Conservation (phyloP, 2,329 filamentous ascomycete species). For the Paecilomyces formosus region DNA sequence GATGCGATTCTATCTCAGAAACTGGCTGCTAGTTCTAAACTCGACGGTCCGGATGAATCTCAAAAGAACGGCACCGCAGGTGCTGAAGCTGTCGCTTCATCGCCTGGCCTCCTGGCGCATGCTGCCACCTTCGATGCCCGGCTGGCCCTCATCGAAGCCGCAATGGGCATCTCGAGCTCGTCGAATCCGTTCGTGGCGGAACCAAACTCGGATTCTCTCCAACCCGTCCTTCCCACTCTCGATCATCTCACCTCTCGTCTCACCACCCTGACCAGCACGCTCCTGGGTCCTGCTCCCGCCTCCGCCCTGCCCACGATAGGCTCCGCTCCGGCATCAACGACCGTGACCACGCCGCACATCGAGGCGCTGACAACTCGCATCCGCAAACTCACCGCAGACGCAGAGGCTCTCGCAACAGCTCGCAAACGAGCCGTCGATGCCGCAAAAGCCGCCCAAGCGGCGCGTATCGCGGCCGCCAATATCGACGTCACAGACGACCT, state of each 20-base stretch:
- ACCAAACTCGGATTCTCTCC: constrained; percentile 44
- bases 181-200: constrained; percentile 47
- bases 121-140: constrained; percentile 83
- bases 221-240: constrained; percentile 74
- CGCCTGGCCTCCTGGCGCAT: constrained; percentile 58
- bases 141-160: constrained; percentile 68
- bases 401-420: constrained; percentile 35
- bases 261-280: constrained; percentile 54
- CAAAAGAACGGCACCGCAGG: constrained; percentile 2
- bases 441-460: constrained; percentile 33
- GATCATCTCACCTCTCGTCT: constrained; percentile 76
- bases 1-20: constrained; percentile 29
- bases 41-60: constrained; percentile 1
- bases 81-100: constrained; percentile 6
- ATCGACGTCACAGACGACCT: constrained; percentile 19
- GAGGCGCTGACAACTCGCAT: constrained; percentile 37
- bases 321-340: constrained; percentile 13
- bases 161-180: constrained; percentile 68
- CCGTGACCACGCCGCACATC: constrained; percentile 33
- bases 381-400: constrained; percentile 37
- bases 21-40: constrained; percentile 13
- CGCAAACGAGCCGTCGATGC: constrained; percentile 37
- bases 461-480: constrained; percentile 25
- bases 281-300: constrained; percentile 28
- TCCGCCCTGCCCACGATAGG: constrained; percentile 15